Percentiles rank a stretch among this genome's conserved stretches.
These are phyloP conservation scores for Stellera chamaejasme DNA, from an alignment of 345 rosid species.

Conservation along the genomic window DNA sequence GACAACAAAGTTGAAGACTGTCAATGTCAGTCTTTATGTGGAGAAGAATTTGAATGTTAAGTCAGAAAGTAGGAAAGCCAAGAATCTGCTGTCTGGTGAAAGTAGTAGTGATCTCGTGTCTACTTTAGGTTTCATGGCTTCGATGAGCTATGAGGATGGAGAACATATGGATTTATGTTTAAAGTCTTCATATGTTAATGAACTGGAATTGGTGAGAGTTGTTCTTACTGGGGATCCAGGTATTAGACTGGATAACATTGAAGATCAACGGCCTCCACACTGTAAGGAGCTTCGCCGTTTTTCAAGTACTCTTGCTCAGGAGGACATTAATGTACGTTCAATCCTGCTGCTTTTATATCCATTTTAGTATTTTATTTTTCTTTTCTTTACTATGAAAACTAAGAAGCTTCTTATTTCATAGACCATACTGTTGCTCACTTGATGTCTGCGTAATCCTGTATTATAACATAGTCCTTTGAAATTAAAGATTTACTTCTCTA, in stretches of 20 bases:
- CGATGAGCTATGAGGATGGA: slow-evolving; percentile 7
- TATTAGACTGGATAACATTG: slow-evolving; percentile 60
- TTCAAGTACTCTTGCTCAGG: slow-evolving; percentile 96
- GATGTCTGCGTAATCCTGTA: no score
- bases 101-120: slow-evolving; percentile 9
- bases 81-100: slow-evolving; percentile 18
- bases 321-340: slow-evolving; percentile 82
- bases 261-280: slow-evolving; percentile 50
- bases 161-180: no score
- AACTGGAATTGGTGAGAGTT: slow-evolving; percentile 92
- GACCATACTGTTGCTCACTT: no score
- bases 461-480: no score
- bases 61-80: slow-evolving; percentile 13
- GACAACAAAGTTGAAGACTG: slow-evolving; percentile 54
- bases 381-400: no score
- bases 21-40: slow-evolving; percentile 56
- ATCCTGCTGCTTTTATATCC: no score
- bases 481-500: no score
- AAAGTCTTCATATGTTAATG: slow-evolving; percentile 25
- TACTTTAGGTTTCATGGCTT: slow-evolving; percentile 8
- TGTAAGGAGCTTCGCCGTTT: slow-evolving; percentile 98
- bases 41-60: slow-evolving; percentile 31
- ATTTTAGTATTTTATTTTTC: no score
- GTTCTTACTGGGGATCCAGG: slow-evolving; percentile 81
- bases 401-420: no score